phyloP scores from a whole-genome alignment of 2,329 filamentous ascomycete genomes.

The Calonectria pteridis region DNA sequence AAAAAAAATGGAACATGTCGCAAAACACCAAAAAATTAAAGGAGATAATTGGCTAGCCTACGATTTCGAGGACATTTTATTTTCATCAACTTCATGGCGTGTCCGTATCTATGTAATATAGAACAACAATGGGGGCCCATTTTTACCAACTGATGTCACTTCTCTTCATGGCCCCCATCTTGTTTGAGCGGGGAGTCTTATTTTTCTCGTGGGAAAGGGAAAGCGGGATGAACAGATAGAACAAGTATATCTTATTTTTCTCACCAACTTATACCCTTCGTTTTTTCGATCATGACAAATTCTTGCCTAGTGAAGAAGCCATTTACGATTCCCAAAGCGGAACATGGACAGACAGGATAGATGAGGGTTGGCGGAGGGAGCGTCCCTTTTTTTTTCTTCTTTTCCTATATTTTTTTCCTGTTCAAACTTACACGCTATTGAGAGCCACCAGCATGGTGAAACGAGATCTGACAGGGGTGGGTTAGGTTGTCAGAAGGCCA shows the following conservation, averaged over 20 bases:
- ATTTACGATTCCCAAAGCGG: not conserved
- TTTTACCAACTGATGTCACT: slow-evolving; percentile 22
- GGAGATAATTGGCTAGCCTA: slow-evolving; percentile 33
- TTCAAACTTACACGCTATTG: not conserved
- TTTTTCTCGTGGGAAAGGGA: slow-evolving; percentile 17
- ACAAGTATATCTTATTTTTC: slow-evolving; percentile 26
- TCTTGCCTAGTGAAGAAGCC: no score
- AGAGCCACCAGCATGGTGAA: slow-evolving; percentile 15
- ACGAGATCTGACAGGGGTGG: slow-evolving; percentile 21
- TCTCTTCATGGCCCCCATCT: slow-evolving; percentile 18
- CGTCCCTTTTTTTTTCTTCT: not conserved
- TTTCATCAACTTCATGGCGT: slow-evolving; percentile 31
- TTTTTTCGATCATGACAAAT: slow-evolving; percentile 13
- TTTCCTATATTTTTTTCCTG: not conserved
- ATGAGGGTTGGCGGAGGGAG: not conserved
- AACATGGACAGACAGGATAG: not conserved
- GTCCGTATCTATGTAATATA: slow-evolving; percentile 42
- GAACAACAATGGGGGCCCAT: slow-evolving; percentile 25
- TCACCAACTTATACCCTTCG: slow-evolving; percentile 10
- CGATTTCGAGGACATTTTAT: slow-evolving; percentile 31
- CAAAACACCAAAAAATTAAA: not conserved
- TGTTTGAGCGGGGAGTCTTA: slow-evolving; percentile 12
- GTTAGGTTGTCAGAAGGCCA: not conserved
- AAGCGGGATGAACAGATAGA: slow-evolving; percentile 25
- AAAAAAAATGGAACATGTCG: not conserved